Evolutionary conservation across 108 stramenopile genomes (phyloP).

Genomic region (Aureococcus anophagefferens): DNA sequence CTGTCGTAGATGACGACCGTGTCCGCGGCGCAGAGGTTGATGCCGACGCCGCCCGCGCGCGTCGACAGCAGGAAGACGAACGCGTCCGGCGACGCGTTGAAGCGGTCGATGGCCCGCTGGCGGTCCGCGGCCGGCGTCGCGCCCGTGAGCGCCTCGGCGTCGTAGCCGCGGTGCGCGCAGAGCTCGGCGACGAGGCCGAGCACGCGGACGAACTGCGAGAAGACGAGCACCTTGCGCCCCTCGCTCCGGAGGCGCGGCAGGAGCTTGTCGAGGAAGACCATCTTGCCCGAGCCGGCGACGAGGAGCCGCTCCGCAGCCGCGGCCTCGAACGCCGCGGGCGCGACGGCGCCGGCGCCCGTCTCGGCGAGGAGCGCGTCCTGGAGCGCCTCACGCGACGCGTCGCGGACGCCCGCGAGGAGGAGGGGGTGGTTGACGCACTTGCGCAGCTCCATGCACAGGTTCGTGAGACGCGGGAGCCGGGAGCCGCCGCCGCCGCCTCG

Average conservation of each 20-base stretch:
- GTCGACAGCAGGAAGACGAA: slow-evolving; percentile 94
- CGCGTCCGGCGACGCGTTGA: slow-evolving; percentile 69
- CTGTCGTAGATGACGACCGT: slow-evolving; percentile 69
- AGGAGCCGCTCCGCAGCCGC: slow-evolving; percentile 63
- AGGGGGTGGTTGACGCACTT: slow-evolving; percentile 99
- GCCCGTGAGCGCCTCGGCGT: slow-evolving; percentile 77
- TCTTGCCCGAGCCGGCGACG: slow-evolving; percentile 84
- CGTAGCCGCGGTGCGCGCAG: slow-evolving; percentile 73
- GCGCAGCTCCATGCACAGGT: slow-evolving; percentile 97
- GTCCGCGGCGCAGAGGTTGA: slow-evolving; percentile 95
- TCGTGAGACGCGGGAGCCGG: slow-evolving; percentile 84
- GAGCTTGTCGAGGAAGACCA: slow-evolving; percentile 97
- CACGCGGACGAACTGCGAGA: slow-evolving; percentile 92
- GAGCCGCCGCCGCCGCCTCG: slow-evolving; percentile 47
- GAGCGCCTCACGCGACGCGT: slow-evolving; percentile 73
- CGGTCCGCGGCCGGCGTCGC: slow-evolving; percentile 83
- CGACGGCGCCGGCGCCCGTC: slow-evolving; percentile 24
- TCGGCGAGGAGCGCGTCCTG: slow-evolving; percentile 58
- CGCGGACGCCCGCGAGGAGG: slow-evolving; percentile 84
- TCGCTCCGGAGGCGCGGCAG: slow-evolving; percentile 85
- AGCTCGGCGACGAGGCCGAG: slow-evolving; percentile 90
- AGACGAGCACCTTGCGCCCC: slow-evolving; percentile 92
- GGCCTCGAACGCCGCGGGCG: slow-evolving; percentile 16
- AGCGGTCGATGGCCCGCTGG: slow-evolving; percentile 95
- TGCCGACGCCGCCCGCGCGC: slow-evolving; percentile 99